Evolutionary conservation across 441 rosid species (phyloP), one percentile per base, ranked within the genome.

Genomic region (Geranium incanum): DNA sequence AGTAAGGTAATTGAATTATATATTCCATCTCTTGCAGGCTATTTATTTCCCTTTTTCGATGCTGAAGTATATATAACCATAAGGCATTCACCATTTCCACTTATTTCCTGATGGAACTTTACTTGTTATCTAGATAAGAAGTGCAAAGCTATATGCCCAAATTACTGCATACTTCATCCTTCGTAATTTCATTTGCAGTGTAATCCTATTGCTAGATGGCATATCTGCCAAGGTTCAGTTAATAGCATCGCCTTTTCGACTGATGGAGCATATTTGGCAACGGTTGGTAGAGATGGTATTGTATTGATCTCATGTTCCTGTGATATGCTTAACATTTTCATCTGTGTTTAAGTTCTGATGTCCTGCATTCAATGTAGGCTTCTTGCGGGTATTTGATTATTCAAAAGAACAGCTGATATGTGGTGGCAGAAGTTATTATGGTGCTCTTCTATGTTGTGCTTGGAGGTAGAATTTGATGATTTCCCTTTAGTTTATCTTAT

Each of bases 391-490:
- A 52, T 52, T 52, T 52, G 60, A 52, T 13, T 52, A 52, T 18
- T 52, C 60, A n/a, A 52, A 52, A 52, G 60, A 52, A 15, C 60
- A 52, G 60, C 60, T 52, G 60, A 52, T 52, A 52, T 52, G 60
- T 52, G 60, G 60, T 5, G 60, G 60, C 60, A 13, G 19, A 52
- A 52, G 60, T 52, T 52, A 52, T 52, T 52, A 52, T 52, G 60
- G 60, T n/a, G 60, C 60, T 13, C 60, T 52, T 52, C 19, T 52
- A 4, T 52, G 60, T 52, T 52, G 60, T 52, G 13, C 60, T 18
- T 52, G 60, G 60, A 52, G 60, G 60, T 52, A 52, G 62, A 55
- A 55, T 55, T 15, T 55, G 62, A n/a, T 55, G 62, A n/a, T 55
- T 55, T 55, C 62, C 5, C 62, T 16, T 55, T 55, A 16, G 15